A percentile compares a stretch with the other conserved stretches of the same genome.
Evolutionary conservation across 2,329 filamentous ascomycete genomes (phyloP).

Genomic region (Xylaria multiplex): DNA sequence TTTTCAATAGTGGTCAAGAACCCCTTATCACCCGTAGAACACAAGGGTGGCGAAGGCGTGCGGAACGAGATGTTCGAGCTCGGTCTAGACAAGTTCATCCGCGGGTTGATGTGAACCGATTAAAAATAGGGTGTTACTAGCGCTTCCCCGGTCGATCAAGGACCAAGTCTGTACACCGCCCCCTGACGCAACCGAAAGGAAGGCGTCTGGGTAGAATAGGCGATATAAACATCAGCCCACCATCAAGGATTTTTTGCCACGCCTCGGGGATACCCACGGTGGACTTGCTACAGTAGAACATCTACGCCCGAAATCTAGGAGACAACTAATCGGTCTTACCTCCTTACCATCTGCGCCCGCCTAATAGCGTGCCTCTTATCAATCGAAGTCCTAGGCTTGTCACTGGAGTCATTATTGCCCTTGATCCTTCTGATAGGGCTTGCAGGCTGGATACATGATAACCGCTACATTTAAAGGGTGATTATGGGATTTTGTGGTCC

Average conservation of each 20-base stretch:
- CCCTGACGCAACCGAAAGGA: background rate
- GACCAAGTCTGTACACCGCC: background rate
- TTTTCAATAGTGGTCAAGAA: slow-evolving; percentile 71
- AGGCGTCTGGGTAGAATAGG: background rate
- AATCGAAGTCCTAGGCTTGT: background rate
- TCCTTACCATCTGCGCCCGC: background rate
- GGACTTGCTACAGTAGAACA: background rate
- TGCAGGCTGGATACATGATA: background rate
- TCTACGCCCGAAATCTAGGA: background rate
- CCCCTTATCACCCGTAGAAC: slow-evolving; percentile 73
- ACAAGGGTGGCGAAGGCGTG: slow-evolving; percentile 74
- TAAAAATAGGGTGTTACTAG: background rate
- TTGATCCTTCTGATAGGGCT: background rate
- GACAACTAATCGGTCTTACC: background rate
- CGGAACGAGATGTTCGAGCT: slow-evolving; percentile 77
- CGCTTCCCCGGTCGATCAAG: background rate
- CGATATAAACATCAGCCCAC: background rate
- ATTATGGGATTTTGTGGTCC: background rate
- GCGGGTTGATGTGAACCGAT: slow-evolving; percentile 66
- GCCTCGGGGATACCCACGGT: background rate
- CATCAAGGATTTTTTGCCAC: background rate
- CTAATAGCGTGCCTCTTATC: background rate
- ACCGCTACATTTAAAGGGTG: background rate
- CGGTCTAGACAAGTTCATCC: slow-evolving; percentile 80
- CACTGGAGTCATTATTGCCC: background rate